phyloP scores from a whole-genome alignment of 495 filamentous ascomycete genomes.

The Sordaria brevicollis region DNA sequence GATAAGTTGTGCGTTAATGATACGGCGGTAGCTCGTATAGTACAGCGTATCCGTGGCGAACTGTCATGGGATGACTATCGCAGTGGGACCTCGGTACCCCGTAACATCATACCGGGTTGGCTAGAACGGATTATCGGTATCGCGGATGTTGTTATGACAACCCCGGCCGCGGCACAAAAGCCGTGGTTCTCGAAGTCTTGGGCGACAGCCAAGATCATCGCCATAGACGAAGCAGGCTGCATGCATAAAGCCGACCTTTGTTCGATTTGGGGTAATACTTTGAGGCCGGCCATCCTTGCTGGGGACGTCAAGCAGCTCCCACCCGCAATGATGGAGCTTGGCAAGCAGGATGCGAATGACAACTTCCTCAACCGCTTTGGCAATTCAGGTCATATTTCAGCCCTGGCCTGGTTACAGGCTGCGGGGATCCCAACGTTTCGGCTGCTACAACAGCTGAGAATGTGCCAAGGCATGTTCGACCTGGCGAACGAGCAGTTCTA shows the following conservation, averaged over 20 bases:
- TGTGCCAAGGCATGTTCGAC: too few relatives aligned
- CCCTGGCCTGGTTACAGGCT: too few relatives aligned
- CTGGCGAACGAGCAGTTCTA: too few relatives aligned
- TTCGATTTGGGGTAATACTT: slow-evolving; percentile 9
- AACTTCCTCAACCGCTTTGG: too few relatives aligned
- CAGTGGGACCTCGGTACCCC: neutral
- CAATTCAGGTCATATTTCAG: too few relatives aligned
- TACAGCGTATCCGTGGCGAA: neutral
- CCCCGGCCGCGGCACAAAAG: neutral
- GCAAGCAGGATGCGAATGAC: too few relatives aligned
- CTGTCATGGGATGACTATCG: slow-evolving; percentile 3
- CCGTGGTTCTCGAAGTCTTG: neutral
- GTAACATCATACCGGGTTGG: neutral
- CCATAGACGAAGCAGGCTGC: slow-evolving; percentile 7
- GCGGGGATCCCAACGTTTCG: too few relatives aligned
- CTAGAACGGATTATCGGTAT: neutral
- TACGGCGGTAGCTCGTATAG: neutral
- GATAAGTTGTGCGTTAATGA: neutral
- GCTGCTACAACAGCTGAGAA: too few relatives aligned
- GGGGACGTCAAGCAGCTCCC: slow-evolving; percentile 5
- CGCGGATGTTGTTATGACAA: slow-evolving; percentile 3
- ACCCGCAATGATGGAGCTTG: neutral
- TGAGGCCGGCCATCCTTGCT: slow-evolving; percentile 1
- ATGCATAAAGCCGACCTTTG: slow-evolving; percentile 5
- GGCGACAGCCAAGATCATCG: slow-evolving; percentile 10